Evolutionary conservation across 2,329 filamentous ascomycete species (phyloP), one percentile per base, ranked within the genome.

Genomic region (Rutstroemia sp.): DNA sequence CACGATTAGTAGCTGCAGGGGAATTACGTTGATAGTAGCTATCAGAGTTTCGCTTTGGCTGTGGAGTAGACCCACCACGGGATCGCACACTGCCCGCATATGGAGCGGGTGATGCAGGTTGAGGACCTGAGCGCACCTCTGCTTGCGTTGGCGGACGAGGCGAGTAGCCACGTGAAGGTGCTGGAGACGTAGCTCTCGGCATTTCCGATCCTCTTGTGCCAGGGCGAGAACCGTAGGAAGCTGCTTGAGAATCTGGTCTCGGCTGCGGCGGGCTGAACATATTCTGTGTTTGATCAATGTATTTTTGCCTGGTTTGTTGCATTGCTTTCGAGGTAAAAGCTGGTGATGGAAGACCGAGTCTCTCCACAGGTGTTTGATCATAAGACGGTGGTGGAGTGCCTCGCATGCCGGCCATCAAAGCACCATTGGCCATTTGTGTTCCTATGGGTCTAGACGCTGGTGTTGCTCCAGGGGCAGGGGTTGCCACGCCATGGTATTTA

Each of bases 291-390:
- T 96, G 88, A 47, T 85, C 83, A 21, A 88, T 83, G 67, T 92
- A 96, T 71, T 91, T 91, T 65, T 95, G 87, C 0, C 91, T 94
- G 4, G 92, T 89, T 71, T 95, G 89, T 68, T 96, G 89, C 95
- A 99, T 99, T 48, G 94, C 89, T 61, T 87, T 89, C 4, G 90
- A 88, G 0, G 95, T 99, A 59, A 95, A 90, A 1, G 94, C 94
- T 2, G 92, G 91, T 57, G 92, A 87, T 2, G 94, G 95, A 12
- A 92, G 88, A 54, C 91, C 94, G 4, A 97, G 79, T 57, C 89
- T 81, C 68, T 88, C 89, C 47, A 90, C 80, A 50, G 83, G 73
- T 19, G 53, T 17, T 57, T 79, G 82, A 58, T 92, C 88, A 67
- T 96, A 97, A 0, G 88, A 89, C 4, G 92, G 92, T 2, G 92